phyloP scores from a whole-genome alignment of 345 rosid species.

The Populus euphratica region DNA sequence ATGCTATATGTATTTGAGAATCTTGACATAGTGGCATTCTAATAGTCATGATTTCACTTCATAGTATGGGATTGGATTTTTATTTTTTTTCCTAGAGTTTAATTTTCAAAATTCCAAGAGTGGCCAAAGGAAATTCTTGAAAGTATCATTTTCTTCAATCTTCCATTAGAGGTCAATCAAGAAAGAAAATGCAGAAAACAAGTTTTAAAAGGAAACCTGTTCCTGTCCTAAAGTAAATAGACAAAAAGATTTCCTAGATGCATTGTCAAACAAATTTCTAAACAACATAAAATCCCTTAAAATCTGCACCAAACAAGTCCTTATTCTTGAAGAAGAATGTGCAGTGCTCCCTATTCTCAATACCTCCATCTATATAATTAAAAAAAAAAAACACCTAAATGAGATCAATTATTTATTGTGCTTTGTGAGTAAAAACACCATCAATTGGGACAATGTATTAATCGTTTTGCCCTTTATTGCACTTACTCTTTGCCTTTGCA shows the following conservation, averaged over 20 bases:
- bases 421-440: too few relatives aligned
- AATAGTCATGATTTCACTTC: neutral
- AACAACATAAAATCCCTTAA: neutral
- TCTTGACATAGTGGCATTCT: neutral
- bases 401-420: too few relatives aligned
- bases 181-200: neutral
- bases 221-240: neutral
- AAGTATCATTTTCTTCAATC: neutral
- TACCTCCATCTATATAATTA: conserved; percentile 3
- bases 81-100: too few relatives aligned
- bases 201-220: neutral
- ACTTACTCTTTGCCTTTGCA: too few relatives aligned
- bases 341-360: conserved; percentile 20
- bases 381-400: neutral
- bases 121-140: neutral
- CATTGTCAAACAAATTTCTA: neutral
- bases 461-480: too few relatives aligned
- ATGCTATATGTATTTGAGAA: neutral
- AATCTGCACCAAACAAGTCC: conserved; percentile 9
- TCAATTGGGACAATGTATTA: too few relatives aligned
- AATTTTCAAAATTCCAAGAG: neutral
- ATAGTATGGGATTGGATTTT: neutral
- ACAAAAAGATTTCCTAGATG: neutral
- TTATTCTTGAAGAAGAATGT: neutral
- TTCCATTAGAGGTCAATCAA: neutral